A percentile compares a stretch with the other conserved stretches of the same genome.
Evolutionary conservation across 768 basidiomycete genomes (phyloP).

Genomic region (Suillus sp.): DNA sequence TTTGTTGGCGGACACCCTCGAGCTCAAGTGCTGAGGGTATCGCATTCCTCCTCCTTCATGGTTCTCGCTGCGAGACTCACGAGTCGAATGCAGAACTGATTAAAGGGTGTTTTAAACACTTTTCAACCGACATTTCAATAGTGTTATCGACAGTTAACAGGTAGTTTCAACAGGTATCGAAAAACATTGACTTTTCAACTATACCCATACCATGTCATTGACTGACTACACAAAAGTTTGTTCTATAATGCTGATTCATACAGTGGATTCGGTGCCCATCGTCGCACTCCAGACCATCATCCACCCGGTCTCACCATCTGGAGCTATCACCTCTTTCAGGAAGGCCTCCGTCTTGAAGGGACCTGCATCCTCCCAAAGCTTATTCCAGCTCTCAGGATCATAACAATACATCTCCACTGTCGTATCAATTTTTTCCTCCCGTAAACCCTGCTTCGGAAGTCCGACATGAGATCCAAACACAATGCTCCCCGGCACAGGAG

Average conservation of each 20-base stretch:
- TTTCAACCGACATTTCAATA: too few species aligned
- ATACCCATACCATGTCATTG: too few species aligned
- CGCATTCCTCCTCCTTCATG: too few species aligned
- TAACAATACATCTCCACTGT: slow-evolving; percentile 26
- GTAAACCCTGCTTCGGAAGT: slow-evolving; percentile 16
- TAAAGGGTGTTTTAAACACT: too few species aligned
- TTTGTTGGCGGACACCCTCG: too few species aligned
- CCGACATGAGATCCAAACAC: slow-evolving; percentile 34
- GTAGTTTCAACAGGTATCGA: too few species aligned
- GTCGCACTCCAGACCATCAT: slow-evolving; percentile 26
- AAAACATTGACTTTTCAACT: too few species aligned
- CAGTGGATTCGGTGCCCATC: background rate
- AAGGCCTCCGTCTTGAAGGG: slow-evolving; percentile 30
- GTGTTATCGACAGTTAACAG: too few species aligned
- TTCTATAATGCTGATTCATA: background rate
- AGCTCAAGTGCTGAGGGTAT: too few species aligned
- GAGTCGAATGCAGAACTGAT: too few species aligned
- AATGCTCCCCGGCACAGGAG: slow-evolving; percentile 30
- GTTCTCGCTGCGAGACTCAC: too few species aligned
- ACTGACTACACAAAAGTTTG: background rate
- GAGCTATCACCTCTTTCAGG: slow-evolving; percentile 20
- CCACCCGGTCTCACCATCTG: slow-evolving; percentile 4
- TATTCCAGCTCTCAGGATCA: slow-evolving; percentile 29
- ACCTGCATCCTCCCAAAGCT: slow-evolving; percentile 24
- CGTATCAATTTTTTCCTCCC: slow-evolving; percentile 8